Percentiles rank a stretch among this genome's conserved stretches.
phyloP scores from a whole-genome alignment of 768 basidiomycete species.

The Hortiboletus campestris region DNA sequence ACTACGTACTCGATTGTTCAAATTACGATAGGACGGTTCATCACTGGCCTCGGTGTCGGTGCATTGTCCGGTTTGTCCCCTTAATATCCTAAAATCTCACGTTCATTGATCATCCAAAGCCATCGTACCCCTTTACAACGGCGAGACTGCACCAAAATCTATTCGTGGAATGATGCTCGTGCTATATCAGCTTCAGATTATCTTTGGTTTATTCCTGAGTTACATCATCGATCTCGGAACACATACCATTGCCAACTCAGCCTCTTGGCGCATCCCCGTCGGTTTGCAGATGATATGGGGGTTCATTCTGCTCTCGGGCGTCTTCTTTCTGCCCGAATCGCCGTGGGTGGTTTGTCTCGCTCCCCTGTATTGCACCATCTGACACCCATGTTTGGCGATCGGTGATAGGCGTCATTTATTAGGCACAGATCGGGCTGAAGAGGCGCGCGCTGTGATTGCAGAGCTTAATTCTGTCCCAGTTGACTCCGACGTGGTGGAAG shows the following conservation, averaged over 20 bases:
- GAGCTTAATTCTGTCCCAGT: conserved; percentile 13
- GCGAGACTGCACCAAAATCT: conserved; percentile 73
- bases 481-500: conserved; percentile 12
- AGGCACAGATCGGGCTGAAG: background rate
- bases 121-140: conserved; percentile 69
- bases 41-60: conserved; percentile 15
- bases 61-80: conserved; percentile 10
- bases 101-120: conserved; percentile 28
- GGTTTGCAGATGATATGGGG: conserved; percentile 16
- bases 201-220: conserved; percentile 65
- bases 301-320: conserved; percentile 8
- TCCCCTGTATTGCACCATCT: background rate
- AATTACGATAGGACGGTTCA: conserved; percentile 13
- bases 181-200: conserved; percentile 75
- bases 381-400: background rate
- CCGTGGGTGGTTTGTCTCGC: background rate
- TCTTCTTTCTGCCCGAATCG: conserved; percentile 16
- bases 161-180: conserved; percentile 71
- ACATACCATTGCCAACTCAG: conserved; percentile 10
- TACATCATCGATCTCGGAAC: conserved; percentile 54
- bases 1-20: conserved; percentile 12
- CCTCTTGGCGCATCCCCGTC: conserved; percentile 15
- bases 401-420: conserved; percentile 9
- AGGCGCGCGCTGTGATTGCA: conserved; percentile 14
- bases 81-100: background rate